These are phyloP conservation scores for Roridomyces roridus DNA, from an alignment of 768 basidiomycete species.

Conservation along the genomic window DNA sequence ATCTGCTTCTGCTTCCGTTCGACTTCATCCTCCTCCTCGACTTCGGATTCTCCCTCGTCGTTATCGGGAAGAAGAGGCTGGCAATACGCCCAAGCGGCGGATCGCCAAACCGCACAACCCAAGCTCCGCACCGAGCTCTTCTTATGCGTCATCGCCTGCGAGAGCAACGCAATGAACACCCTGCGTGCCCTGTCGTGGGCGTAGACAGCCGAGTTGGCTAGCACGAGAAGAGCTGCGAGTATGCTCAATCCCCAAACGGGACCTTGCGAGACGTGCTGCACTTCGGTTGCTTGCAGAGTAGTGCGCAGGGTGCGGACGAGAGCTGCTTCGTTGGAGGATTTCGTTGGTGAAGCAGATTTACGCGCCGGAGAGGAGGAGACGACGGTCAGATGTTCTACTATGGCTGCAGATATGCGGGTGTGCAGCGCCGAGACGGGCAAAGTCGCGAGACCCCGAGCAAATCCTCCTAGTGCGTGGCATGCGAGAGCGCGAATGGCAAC, in stretches of 20 bases:
- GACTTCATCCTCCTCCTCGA: constrained; percentile 32
- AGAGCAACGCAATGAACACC: constrained; percentile 55
- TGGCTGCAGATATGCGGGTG: constrained; percentile 54
- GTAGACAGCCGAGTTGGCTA: constrained; percentile 65
- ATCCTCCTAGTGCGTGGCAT: constrained; percentile 76
- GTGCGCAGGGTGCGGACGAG: constrained; percentile 73
- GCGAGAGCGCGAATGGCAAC: constrained; percentile 73
- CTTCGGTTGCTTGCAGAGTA: constrained; percentile 61
- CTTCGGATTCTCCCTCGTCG: constrained; percentile 35
- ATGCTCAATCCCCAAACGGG: constrained; percentile 81
- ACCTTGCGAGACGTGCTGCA: constrained; percentile 69
- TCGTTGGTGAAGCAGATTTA: constrained; percentile 37
- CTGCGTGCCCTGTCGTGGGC: constrained; percentile 50
- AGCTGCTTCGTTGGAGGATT: constrained; percentile 47
- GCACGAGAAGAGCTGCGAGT: constrained; percentile 65
- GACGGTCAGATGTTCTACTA: constrained; percentile 55
- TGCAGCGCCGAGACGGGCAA: constrained; percentile 57
- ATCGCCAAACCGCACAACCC: constrained; percentile 69
- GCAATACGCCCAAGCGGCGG: constrained; percentile 69
- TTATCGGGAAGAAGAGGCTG: constrained; percentile 50
- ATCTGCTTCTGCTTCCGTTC: constrained; percentile 32
- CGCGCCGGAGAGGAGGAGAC: constrained; percentile 42
- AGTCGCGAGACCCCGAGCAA: constrained; percentile 59
- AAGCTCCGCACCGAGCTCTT: constrained; percentile 70
- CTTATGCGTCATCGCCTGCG: constrained; percentile 63